Evolutionary conservation across 208 protist species (phyloP).

Genomic region (Naegleria fowleri): DNA sequence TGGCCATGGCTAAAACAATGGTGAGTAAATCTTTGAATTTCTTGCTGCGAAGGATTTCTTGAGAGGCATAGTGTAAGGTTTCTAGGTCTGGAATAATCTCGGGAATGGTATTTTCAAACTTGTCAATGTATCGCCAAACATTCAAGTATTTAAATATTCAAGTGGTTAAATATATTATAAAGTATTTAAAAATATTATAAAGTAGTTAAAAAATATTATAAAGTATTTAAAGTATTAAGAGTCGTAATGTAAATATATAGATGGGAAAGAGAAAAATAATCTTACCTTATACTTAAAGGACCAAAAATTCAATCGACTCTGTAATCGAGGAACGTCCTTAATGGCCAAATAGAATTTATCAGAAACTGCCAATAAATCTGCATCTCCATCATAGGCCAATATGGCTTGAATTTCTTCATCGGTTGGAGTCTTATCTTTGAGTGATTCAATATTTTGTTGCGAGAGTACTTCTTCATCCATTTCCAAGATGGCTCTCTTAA

Average conservation of each 20-base stretch:
- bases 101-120: background rate
- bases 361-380: background rate
- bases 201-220: too few species aligned
- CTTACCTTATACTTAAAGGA: too few species aligned
- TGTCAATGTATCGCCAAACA: too few species aligned
- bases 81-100: conserved; percentile 7
- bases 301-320: conserved; percentile 25
- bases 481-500: conserved; percentile 13
- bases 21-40: conserved; percentile 23
- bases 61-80: background rate
- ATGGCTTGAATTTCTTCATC: conserved; percentile 22
- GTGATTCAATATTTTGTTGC: conserved; percentile 17
- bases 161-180: too few species aligned
- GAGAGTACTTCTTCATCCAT: conserved; percentile 19
- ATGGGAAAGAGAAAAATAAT: too few species aligned
- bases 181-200: too few species aligned
- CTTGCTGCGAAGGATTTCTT: background rate
- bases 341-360: conserved; percentile 26
- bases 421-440: conserved; percentile 22
- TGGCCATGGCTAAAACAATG: conserved; percentile 23
- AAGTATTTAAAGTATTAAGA: too few species aligned
- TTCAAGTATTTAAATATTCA: too few species aligned
- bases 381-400: background rate
- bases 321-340: conserved; percentile 22
- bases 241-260: too few species aligned